phyloP scores from a whole-genome alignment of 2,329 filamentous ascomycete genomes.

The Sarocladium strictum region DNA sequence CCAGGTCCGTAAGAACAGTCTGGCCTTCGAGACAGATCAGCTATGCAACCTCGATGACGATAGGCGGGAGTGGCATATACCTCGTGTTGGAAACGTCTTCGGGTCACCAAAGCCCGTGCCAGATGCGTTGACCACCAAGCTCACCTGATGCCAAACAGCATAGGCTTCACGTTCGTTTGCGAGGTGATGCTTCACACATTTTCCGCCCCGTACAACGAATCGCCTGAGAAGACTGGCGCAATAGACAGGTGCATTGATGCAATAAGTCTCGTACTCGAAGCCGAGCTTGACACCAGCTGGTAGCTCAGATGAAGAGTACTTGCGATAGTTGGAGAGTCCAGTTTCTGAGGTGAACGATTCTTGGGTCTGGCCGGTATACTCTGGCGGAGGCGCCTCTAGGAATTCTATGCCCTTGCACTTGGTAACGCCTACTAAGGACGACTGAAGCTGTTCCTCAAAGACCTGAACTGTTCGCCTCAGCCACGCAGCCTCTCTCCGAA shows the following conservation, averaged over 20 bases:
- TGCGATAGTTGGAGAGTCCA: slow-evolving; percentile 21
- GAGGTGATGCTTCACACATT: slow-evolving; percentile 20
- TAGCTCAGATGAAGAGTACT: slow-evolving; percentile 27
- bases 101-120: slow-evolving; percentile 27
- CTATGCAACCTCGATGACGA: too few relatives aligned
- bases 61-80: slow-evolving; percentile 12
- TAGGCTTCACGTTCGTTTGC: slow-evolving; percentile 27
- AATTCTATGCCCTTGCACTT: slow-evolving; percentile 45
- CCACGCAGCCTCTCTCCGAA: slow-evolving; percentile 26
- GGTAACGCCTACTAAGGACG: slow-evolving; percentile 36
- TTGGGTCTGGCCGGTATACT: slow-evolving; percentile 28
- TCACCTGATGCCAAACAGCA: slow-evolving; percentile 16
- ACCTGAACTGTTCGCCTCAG: slow-evolving; percentile 21
- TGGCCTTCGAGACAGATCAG: slow-evolving; percentile 20
- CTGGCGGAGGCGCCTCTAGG: slow-evolving; percentile 36
- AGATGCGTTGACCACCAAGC: slow-evolving; percentile 26
- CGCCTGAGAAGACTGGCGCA: slow-evolving; percentile 29
- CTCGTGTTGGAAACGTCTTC: slow-evolving; percentile 27
- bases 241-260: slow-evolving; percentile 49
- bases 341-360: slow-evolving; percentile 21
- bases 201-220: slow-evolving; percentile 25
- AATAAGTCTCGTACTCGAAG: slow-evolving; percentile 44
- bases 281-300: slow-evolving; percentile 38
- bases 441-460: slow-evolving; percentile 16
- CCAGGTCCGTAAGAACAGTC: slow-evolving; percentile 31